Evolutionary conservation across 1,284 basidiomycete genomes (phyloP), one percentile per base, ranked within the genome.

Genomic region (Megacollybia platyphylla): DNA sequence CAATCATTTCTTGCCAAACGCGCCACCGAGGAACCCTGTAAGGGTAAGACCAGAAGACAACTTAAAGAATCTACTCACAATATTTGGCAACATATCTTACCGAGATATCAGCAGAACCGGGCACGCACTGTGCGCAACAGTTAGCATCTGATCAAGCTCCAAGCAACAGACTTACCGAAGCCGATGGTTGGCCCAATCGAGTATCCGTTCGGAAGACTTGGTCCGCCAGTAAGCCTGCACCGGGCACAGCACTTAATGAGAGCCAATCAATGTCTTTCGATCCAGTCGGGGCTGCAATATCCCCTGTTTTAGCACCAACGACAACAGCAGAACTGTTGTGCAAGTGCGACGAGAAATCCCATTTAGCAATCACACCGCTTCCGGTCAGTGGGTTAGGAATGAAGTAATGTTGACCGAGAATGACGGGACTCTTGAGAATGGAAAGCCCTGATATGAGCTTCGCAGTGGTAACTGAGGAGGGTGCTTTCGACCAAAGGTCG

Each of bases 341-440:
- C 17, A 53, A 50, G 7, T 51, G 51, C 2, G 60, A 60, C n/a
- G 66, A 66, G 57, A 74, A 75, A 58, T 79, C 75, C 68, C 75
- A 79, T 48, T 70, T 68, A 7, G 76, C 73, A 44, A 57, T 63
- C 36, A 71, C 43, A n/a, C 69, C 67, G n/a, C 54, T 45, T 13
- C 65, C 68, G 1, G 64, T 60, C 36, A 56, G 47, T 5, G 69
- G 66, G 50, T 69, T 70, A 9, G 59, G 40, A 17, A 72, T 57
- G 53, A 74, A 80, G 60, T 72, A 76, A 55, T 80, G 76, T 47
- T 71, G 63, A 3, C 74, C 75, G 44, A 77, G 67, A 36, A 64
- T 51, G 24, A 56, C 43, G 2, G 57, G 49, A 1, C 53, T 54
- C 31, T 47, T 46, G 48, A 57, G 47, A 46, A 46, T 24, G 44